phyloP scores from a whole-genome alignment of 2,329 filamentous ascomycete genomes.

The Colletotrichum tropicale region DNA sequence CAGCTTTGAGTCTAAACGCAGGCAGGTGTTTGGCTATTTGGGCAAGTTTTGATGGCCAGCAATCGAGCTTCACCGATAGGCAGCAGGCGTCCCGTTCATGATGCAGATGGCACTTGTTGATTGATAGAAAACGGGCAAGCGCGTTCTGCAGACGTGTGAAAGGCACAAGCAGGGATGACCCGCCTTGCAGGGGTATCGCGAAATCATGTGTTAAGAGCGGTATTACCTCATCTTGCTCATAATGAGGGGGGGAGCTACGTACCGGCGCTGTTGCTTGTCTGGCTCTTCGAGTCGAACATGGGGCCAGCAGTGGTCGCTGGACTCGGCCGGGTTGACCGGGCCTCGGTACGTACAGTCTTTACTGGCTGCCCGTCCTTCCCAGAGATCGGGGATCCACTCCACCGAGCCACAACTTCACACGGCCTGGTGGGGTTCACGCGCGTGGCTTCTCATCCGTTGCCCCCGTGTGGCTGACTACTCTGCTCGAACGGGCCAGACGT shows the following conservation, averaged over 20 bases:
- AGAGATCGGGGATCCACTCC: constrained; percentile 1
- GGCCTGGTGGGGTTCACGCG: neutral
- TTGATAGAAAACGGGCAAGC: constrained; percentile 7
- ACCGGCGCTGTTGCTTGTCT: neutral
- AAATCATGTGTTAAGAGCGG: constrained; percentile 13
- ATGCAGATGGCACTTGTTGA: neutral
- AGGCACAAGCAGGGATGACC: constrained; percentile 17
- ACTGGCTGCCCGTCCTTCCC: neutral
- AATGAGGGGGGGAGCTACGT: neutral
- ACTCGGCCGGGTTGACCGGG: constrained; percentile 16
- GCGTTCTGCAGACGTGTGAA: constrained; percentile 1
- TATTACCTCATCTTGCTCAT: constrained; percentile 8
- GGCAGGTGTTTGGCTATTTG: neutral
- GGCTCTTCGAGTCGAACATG: neutral
- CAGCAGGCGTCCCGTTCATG: neutral
- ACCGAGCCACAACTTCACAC: constrained; percentile 16
- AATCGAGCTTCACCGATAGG: neutral
- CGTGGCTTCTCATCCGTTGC: neutral
- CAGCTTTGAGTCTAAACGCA: neutral
- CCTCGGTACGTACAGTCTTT: constrained; percentile 12
- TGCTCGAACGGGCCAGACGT: neutral
- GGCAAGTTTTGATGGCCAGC: neutral
- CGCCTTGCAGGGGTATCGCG: constrained; percentile 1
- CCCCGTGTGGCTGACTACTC: neutral
- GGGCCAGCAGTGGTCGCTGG: neutral